Evolutionary conservation across 495 filamentous ascomycete genomes (phyloP).

Genomic region (Penicillium turbatum): DNA sequence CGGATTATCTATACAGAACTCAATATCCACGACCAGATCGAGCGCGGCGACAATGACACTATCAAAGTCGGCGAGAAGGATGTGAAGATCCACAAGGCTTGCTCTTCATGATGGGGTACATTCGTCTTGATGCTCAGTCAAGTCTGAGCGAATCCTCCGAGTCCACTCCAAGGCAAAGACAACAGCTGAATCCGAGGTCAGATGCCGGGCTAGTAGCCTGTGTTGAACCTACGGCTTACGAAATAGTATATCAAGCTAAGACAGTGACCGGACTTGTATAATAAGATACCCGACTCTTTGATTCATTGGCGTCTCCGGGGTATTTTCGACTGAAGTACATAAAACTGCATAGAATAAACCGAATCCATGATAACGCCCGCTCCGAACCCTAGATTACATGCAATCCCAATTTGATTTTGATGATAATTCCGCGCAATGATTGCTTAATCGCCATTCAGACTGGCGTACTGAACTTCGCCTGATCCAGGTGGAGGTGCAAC

Average conservation of each 20-base stretch:
- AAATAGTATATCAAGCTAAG: slow-evolving; percentile 5
- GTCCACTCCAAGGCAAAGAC: background rate
- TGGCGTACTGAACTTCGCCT: slow-evolving; percentile 77
- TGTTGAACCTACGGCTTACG: background rate
- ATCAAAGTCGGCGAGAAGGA: slow-evolving; percentile 56
- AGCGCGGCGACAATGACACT: slow-evolving; percentile 87
- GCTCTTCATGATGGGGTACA: slow-evolving; percentile 29
- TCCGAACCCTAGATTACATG: slow-evolving; percentile 33
- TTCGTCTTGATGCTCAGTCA: background rate
- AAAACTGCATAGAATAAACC: slow-evolving; percentile 38
- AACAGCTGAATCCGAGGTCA: background rate
- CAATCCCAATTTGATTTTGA: slow-evolving; percentile 16
- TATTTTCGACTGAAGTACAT: slow-evolving; percentile 38
- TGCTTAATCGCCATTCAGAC: slow-evolving; percentile 71
- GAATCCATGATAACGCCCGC: slow-evolving; percentile 38
- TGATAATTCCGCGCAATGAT: background rate
- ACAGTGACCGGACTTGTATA: slow-evolving; percentile 30
- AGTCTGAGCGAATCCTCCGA: slow-evolving; percentile 4
- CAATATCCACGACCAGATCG: slow-evolving; percentile 83
- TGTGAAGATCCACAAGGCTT: slow-evolving; percentile 46
- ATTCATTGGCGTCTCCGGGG: slow-evolving; percentile 34
- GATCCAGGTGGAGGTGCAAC: slow-evolving; percentile 82
- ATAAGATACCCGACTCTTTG: slow-evolving; percentile 47
- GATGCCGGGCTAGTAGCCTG: background rate
- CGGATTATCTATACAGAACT: slow-evolving; percentile 52